Base-by-base conservation (phyloP, 148 eudicot genomes). In the Amaranthus hypochondriacus region DNA sequence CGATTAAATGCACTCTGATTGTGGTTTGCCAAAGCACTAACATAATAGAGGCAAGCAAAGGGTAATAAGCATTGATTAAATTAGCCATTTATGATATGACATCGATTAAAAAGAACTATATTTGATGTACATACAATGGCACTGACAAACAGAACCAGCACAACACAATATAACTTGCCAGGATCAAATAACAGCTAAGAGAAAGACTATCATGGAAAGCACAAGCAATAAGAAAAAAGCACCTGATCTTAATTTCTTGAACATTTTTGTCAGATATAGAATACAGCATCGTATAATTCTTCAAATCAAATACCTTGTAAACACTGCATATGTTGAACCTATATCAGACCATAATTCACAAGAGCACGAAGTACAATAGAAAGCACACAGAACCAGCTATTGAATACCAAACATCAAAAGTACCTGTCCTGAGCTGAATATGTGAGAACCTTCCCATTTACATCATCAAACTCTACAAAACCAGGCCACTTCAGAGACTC, bases 401-500 rank as follows among this genome's bases (percentile, higher is more conserved):
- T 47, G 51, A 69, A 21, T 28, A 28, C 39, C 39, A 50, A 70
- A n/a, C 7, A 48, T 55, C 54, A 39, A 15, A 21, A 48, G 77
- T 82, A 86, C 97, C 93, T 89, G 81, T 89, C 93, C 66, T 91
- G 92, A 74, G 93, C 93, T 72, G 97, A 91, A 71, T 89, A 89
- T 52, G 97, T 91, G 63, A 89, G 93, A 67, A 91, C 93, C 81
- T 91, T 91, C 60, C 97, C 97, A 69, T 91, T 95, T 28, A 95
- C 97, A 80, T 95, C 97, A 87, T 95, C 97, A 79, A 92, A 95
- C 83, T 95, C 98, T 44, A 95, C 98, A 90, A 95, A 95, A 43
- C 98, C 97, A 39, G 98, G 98, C 98, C 98, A 95, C 78, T 95
- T 95, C 78, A 95, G 76, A 10, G 98, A 95, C 81, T 95, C 98